Base-by-base conservation (phyloP, 495 filamentous ascomycete species). In the Massariosphaeria phaeospora region DNA sequence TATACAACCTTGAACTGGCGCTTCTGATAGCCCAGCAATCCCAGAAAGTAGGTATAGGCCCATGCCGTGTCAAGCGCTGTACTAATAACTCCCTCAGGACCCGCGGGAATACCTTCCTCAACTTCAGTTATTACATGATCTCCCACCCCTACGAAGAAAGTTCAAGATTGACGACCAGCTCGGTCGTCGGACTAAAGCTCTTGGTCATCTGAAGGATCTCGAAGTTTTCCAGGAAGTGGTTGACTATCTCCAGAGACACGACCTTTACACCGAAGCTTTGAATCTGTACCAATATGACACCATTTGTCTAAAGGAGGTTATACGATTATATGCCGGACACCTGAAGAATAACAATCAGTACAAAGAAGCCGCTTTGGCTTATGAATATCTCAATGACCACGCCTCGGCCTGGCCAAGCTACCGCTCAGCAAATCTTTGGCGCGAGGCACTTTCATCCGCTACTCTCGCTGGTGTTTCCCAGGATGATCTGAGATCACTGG, bases 101-200 rank as follows among this genome's bases (percentile, higher is more conserved):
- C 93, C 93, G 13, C 76, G 91, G 57, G 93, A 98, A 72, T 98
- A 98, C 61, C 79, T 98, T 15, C 94, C 93, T 12, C 96, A 95
- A 69, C 78, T 97, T 35, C 88, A 95, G 64, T 83, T 81, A 18
- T 77, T 96, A 8, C 89, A 96, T 66, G 75, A 83, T 45, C 75
- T 93, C 64, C 69, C 83, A 0, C 72, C 78, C 18, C 68, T 83
- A 15, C 80, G 88, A 17, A 80, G 85, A 26, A 78, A 83, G 35
- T 96, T 87, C 59, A 80, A 82, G 34, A 95, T 98, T 44, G 93
- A 97, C 68, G 83, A 97, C 66, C 80, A 91, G 57, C 81, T 98
- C 3, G 77, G 77, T 5, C 82, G 88, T 11, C 79, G 79, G 50
- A 64, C 70, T 15, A 96, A 95, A 73, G 93, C 93, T 7, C 71